Conservation (phyloP, 208 protist species). For the Trypanosoma scelopori region DNA sequence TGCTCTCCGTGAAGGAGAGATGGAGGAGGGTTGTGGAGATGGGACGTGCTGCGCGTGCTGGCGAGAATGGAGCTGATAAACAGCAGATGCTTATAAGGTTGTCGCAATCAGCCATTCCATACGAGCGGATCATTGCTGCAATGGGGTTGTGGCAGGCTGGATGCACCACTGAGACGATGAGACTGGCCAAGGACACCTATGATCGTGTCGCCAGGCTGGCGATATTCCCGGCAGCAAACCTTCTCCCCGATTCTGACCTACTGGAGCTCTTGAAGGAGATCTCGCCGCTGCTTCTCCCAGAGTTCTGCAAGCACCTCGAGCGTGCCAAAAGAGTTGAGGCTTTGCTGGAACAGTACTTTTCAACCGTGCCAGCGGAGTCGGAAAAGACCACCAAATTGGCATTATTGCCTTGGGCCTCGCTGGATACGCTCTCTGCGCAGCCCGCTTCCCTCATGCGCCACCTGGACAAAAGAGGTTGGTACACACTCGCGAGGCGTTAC, state of each 20-base stretch:
- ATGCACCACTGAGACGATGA: constrained; percentile 5
- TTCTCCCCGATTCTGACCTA: constrained; percentile 7
- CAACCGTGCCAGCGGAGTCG: not conserved
- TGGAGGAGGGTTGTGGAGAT: constrained; percentile 12
- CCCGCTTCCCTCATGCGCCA: not conserved
- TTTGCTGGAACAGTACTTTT: constrained; percentile 15
- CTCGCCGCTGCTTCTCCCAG: not conserved
- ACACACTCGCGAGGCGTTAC: not conserved
- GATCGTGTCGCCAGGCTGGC: constrained; percentile 15
- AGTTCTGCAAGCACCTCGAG: constrained; percentile 14
- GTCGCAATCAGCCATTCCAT: constrained; percentile 19
- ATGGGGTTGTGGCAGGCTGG: constrained; percentile 14
- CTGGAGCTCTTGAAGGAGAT: constrained; percentile 21
- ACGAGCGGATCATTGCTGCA: constrained; percentile 21
- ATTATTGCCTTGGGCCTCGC: constrained; percentile 20
- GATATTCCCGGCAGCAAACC: constrained; percentile 11
- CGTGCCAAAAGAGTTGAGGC: not conserved
- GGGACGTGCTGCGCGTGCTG: constrained; percentile 8
- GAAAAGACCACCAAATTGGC: not conserved
- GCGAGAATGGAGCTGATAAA: not conserved
- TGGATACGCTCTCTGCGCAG: not conserved
- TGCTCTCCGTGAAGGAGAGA: not conserved
- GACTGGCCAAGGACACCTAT: constrained; percentile 14
- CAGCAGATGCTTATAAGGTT: constrained; percentile 6
- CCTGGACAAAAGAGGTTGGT: constrained; percentile 7